Evolutionary conservation across 352 stramenopile species (phyloP), one percentile per base, ranked within the genome.

Genomic region (Pythium sukuiense): DNA sequence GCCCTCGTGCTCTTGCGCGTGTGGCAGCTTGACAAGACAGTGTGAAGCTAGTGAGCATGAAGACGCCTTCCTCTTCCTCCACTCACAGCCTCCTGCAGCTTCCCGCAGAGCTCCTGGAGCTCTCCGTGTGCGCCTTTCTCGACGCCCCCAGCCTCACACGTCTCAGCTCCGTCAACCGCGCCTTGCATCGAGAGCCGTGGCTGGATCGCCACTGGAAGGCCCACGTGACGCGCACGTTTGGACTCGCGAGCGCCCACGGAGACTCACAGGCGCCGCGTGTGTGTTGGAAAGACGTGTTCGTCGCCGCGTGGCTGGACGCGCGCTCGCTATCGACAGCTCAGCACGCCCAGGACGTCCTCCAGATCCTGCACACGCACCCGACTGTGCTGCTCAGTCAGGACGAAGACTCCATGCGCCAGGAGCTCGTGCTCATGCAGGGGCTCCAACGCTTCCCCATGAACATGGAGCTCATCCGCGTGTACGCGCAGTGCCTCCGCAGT

Each of bases 361-460:
- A 69, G 33, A 61, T 85, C n/a, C 86, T 78, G 30, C 43, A 72
- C 12, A 59, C 64, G 27, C 64, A 71, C 35, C 64, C 69, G 39
- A 46, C 11, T 5, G 55, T 72, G 20, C n/a, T 76, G 61, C 74
- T 86, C 37, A 74, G 68, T 30, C 37, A 57, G 27, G 53, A 20
- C 48, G 76, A 89, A 72, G 11, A 33, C 58, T 67, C 73, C 52
- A 76, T 89, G 30, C 74, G 79, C 27, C 65, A 81, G 16, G 82
- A 91, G 61, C 72, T 91, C 27, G 56, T 87, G 57, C 83, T 91
- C 59, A 89, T 89, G 70, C 70, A 83, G 55, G 82, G 71, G 11
- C 55, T 91, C 30, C 74, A 67, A 7, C 71, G 71, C 11, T 83
- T 89, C 48, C 83, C 83, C 30, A 69, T 65, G 9, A 88, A 76